phyloP scores from a whole-genome alignment of 371 early-diverging fungal genomes.

The Mortierella sp. region DNA sequence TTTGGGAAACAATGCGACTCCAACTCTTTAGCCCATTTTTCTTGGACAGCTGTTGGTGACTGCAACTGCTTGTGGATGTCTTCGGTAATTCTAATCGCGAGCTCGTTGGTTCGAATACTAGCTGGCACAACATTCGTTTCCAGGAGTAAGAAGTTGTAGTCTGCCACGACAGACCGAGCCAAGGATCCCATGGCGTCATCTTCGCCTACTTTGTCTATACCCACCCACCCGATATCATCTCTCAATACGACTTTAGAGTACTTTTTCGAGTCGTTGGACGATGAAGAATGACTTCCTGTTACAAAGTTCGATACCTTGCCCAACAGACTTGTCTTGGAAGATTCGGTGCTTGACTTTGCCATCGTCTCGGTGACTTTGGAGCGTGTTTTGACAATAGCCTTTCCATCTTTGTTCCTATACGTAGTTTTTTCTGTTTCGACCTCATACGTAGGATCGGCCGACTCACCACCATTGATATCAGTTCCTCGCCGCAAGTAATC shows the following conservation, averaged over 20 bases:
- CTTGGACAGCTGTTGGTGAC: constrained; percentile 10
- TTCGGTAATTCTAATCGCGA: no score
- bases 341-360: neutral
- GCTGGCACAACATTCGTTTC: constrained; percentile 59
- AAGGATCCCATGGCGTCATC: constrained; percentile 53
- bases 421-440: constrained; percentile 14
- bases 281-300: neutral
- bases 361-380: neutral
- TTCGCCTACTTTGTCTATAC: constrained; percentile 52
- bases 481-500: constrained; percentile 41
- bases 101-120: constrained; percentile 32
- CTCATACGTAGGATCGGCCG: constrained; percentile 29
- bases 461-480: constrained; percentile 24
- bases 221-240: constrained; percentile 47
- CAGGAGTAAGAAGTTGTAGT: constrained; percentile 65
- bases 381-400: constrained; percentile 3
- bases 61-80: neutral
- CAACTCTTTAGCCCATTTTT: constrained; percentile 49
- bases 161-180: constrained; percentile 62
- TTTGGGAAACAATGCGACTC: constrained; percentile 58
- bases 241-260: constrained; percentile 20
- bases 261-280: constrained; percentile 14
- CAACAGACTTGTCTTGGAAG: constrained; percentile 5
- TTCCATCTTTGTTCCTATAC: constrained; percentile 33
- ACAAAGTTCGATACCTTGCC: constrained; percentile 16